Conservation (phyloP, 176 grass and related monocot species). For the Phyllostachys edulis region DNA sequence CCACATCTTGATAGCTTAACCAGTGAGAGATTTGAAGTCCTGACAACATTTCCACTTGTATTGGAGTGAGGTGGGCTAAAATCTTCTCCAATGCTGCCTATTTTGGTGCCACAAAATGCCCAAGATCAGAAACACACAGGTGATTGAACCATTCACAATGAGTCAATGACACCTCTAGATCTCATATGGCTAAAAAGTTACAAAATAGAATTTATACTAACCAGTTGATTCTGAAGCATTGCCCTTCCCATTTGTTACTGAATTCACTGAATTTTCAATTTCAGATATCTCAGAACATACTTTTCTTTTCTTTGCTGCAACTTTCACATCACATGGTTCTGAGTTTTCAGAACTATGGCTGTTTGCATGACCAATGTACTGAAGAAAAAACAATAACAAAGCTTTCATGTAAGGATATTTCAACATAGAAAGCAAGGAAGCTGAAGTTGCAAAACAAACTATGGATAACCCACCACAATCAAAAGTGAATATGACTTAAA, state of each 20-base stretch:
- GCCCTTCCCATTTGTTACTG: conserved; percentile 19
- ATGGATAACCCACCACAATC: background rate
- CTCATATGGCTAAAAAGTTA: background rate
- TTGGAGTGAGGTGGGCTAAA: conserved; percentile 36
- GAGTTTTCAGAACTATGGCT: conserved; percentile 20
- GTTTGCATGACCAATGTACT: conserved; percentile 53
- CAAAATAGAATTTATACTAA: conserved; percentile 31
- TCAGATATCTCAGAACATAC: conserved; percentile 40
- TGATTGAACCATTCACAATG: conserved; percentile 14
- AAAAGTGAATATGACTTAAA: conserved; percentile 9
- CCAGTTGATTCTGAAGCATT: conserved; percentile 44
- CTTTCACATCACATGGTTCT: conserved; percentile 41
- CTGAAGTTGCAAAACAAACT: conserved; percentile 11
- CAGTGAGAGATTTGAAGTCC: conserved; percentile 60
- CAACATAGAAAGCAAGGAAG: conserved; percentile 3
- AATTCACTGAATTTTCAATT: conserved; percentile 33
- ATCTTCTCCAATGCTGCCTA: conserved; percentile 38
- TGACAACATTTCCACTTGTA: conserved; percentile 37
- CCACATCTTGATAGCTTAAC: conserved; percentile 89
- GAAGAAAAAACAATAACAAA: conserved; percentile 33
- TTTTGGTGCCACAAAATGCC: conserved; percentile 30
- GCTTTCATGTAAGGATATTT: conserved; percentile 24
- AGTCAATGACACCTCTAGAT: background rate
- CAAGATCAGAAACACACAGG: conserved; percentile 17
- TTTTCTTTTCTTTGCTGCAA: conserved; percentile 78